Conservation (phyloP, 805 yeast genomes). For the Barnettozyma sucrosica region DNA sequence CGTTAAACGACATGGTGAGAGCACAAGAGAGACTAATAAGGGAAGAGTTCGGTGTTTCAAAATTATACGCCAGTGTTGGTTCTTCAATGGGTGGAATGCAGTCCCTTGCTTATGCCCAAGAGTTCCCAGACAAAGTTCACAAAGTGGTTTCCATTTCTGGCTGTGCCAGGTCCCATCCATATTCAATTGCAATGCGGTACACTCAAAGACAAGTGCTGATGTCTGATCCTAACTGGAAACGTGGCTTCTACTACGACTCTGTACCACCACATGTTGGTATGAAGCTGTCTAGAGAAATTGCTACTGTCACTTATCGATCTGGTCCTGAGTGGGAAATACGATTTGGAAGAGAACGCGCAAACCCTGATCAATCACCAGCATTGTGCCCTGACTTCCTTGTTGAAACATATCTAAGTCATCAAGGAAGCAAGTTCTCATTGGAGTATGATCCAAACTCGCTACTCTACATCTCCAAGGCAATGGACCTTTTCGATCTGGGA, state of each 20-base stretch:
- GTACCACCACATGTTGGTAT: conserved; percentile 92
- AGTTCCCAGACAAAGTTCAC: conserved; percentile 70
- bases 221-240: conserved; percentile 93
- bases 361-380: conserved; percentile 74
- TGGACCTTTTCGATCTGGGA: conserved; percentile 89
- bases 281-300: conserved; percentile 91
- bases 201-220: conserved; percentile 89
- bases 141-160: conserved; percentile 80
- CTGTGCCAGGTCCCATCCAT: conserved; percentile 91
- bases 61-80: conserved; percentile 76
- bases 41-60: conserved; percentile 55
- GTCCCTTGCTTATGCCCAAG: conserved; percentile 79
- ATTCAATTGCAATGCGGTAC: conserved; percentile 88
- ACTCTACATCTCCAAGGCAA: conserved; percentile 83
- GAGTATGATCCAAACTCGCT: conserved; percentile 90
- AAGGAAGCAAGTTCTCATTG: conserved; percentile 87
- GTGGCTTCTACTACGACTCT: conserved; percentile 76
- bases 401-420: conserved; percentile 90
- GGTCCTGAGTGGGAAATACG: conserved; percentile 97
- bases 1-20: conserved; percentile 85
- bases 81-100: conserved; percentile 99
- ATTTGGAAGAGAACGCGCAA: conserved; percentile 83
- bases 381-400: conserved; percentile 89
- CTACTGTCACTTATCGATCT: conserved; percentile 88
- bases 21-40: conserved; percentile 71